Conservation (phyloP, 345 rosid species). For the Boechera divaricarpa region DNA sequence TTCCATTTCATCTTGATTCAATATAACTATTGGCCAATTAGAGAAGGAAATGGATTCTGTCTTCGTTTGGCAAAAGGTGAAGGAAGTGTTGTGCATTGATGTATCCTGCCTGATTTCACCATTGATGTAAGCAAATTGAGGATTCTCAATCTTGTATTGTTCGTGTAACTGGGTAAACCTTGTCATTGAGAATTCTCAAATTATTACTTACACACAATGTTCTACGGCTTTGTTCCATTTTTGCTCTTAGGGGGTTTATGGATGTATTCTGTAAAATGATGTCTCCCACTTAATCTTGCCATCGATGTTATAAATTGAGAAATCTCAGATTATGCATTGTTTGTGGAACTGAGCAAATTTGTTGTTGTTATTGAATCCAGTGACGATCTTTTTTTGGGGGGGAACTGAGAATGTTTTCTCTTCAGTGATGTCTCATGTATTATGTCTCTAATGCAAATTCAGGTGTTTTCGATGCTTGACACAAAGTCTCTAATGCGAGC, state of each 20-base stretch:
- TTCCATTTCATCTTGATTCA: conserved; percentile 2
- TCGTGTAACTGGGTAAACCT: not conserved
- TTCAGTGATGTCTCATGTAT: not conserved
- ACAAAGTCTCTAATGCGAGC: conserved; percentile 59
- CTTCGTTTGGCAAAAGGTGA: not conserved
- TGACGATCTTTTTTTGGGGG: not conserved
- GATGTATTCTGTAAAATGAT: not conserved
- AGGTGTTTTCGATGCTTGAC: conserved; percentile 75
- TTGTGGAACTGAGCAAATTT: not conserved
- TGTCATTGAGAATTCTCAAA: not conserved
- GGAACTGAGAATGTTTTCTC: too few relatives aligned
- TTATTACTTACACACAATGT: not conserved
- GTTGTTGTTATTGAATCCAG: not conserved
- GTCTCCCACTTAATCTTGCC: not conserved
- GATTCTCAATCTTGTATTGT: not conserved
- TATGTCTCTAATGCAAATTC: not conserved
- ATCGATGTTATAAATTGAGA: not conserved
- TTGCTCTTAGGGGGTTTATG: not conserved
- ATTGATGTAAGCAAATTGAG: conserved; percentile 2
- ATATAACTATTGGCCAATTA: not conserved
- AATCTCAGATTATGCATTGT: not conserved
- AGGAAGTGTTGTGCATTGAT: too few relatives aligned
- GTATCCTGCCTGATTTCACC: not conserved
- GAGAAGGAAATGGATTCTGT: not conserved
- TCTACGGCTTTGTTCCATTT: not conserved